Conservation (phyloP, 345 rosid genomes). For the Cardamine chenopodiifolia region DNA sequence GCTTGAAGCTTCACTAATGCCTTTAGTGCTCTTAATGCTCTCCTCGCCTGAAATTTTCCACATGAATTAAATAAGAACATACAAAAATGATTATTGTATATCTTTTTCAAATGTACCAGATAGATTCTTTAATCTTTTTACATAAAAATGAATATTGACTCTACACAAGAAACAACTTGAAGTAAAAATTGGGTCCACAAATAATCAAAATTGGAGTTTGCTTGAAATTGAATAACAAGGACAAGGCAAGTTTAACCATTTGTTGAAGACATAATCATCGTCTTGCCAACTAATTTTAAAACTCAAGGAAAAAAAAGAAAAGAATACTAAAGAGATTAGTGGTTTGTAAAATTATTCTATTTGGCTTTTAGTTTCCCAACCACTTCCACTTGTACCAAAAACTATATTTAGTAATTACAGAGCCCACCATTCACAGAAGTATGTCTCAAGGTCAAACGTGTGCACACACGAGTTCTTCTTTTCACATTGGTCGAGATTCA, state of each 20-base stretch:
- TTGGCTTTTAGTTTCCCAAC: constrained; percentile 37
- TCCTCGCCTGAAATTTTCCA: constrained; percentile 62
- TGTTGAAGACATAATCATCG: constrained; percentile 36
- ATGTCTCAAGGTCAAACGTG: constrained; percentile 38
- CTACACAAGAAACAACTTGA: not conserved
- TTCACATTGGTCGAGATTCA: constrained; percentile 37
- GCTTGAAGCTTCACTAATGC: constrained; percentile 95
- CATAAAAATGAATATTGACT: too few species aligned
- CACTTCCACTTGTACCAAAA: constrained; percentile 42
- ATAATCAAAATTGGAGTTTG: constrained; percentile 17
- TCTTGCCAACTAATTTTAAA: constrained; percentile 26
- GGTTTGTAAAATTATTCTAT: constrained; percentile 26
- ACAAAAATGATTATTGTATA: not conserved
- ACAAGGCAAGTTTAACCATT: constrained; percentile 13
- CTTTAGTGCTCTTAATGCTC: constrained; percentile 84
- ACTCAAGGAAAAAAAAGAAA: not conserved
- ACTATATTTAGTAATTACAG: constrained; percentile 32
- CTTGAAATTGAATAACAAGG: constrained; percentile 11
- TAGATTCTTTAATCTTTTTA: too few species aligned
- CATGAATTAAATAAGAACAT: not conserved
- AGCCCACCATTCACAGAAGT: constrained; percentile 36
- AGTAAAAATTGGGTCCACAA: constrained; percentile 27
- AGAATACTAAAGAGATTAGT: constrained; percentile 1
- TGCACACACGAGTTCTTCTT: constrained; percentile 34
- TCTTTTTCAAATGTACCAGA: too few species aligned